These are phyloP conservation scores for Byssothecium circinans DNA, from an alignment of 2,329 filamentous ascomycete genomes.

Conservation along the genomic window DNA sequence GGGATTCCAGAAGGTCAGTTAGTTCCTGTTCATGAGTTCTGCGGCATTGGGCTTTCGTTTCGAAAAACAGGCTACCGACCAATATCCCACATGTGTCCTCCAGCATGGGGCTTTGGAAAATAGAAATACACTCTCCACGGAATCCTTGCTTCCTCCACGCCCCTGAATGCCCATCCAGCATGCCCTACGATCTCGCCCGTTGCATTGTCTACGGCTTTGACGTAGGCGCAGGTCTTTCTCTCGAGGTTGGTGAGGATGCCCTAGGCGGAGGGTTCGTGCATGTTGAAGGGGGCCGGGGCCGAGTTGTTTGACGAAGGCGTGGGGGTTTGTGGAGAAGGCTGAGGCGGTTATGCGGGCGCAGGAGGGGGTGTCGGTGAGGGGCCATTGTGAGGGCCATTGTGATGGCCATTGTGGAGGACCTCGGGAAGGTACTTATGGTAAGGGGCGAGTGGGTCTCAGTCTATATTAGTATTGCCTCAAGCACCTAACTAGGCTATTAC, in stretches of 20 bases:
- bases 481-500: no score
- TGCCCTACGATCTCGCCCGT: constrained; percentile 2
- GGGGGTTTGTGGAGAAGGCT: constrained; percentile 3
- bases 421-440: no score
- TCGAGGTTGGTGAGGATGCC: background rate
- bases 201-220: constrained; percentile 3
- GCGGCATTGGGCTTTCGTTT: no score
- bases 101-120: no score
- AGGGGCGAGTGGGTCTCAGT: no score
- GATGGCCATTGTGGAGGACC: background rate
- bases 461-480: no score
- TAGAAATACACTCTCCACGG: background rate
- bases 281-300: constrained; percentile 4
- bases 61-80: no score
- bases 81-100: no score
- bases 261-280: background rate
- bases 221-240: constrained; percentile 1
- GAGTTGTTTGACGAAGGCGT: constrained; percentile 6
- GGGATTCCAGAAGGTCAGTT: no score
- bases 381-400: background rate
- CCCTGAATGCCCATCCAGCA: constrained; percentile 5
- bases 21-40: no score
- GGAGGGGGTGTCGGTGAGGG: background rate
- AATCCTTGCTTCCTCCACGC: background rate
- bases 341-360: constrained; percentile 4